These are phyloP conservation scores for Firmiana major DNA, from an alignment of 345 rosid genomes.

Conservation along the genomic window DNA sequence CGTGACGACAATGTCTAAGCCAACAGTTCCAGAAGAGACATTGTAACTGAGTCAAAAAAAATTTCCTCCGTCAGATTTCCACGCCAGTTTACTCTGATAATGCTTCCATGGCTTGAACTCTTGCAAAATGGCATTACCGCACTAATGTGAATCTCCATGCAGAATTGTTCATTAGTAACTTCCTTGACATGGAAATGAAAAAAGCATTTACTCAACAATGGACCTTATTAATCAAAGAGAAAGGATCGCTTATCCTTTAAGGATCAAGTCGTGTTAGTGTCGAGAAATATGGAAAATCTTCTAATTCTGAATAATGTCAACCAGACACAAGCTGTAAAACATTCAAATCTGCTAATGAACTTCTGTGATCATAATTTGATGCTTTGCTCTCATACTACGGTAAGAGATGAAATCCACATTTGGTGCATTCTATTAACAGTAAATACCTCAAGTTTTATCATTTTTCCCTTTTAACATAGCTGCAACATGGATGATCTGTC, in stretches of 20 bases:
- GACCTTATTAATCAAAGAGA: not conserved
- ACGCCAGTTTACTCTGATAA: not conserved
- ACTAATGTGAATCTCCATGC: not conserved
- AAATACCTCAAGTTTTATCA: slow-evolving; percentile 1
- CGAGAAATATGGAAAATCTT: not conserved
- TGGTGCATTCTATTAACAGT: not conserved
- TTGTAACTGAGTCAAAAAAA: not conserved
- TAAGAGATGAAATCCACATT: not conserved
- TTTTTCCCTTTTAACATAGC: not conserved
- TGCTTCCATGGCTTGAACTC: not conserved
- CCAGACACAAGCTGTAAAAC: not conserved
- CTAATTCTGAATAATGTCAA: not conserved
- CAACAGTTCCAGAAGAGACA: too few species aligned
- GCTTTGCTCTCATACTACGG: not conserved
- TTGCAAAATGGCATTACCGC: not conserved
- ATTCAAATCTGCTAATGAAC: not conserved
- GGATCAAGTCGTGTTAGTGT: not conserved
- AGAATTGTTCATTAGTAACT: not conserved
- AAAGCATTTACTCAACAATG: not conserved
- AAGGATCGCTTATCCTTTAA: not conserved
- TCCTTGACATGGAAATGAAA: not conserved
- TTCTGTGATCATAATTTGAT: not conserved
- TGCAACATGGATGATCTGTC: not conserved
- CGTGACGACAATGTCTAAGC: too few species aligned
- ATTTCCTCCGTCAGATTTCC: too few species aligned